A percentile compares a stretch with the other conserved stretches of the same genome.
Conservation (phyloP, 305 asterid species). For the Plantago rigida region DNA sequence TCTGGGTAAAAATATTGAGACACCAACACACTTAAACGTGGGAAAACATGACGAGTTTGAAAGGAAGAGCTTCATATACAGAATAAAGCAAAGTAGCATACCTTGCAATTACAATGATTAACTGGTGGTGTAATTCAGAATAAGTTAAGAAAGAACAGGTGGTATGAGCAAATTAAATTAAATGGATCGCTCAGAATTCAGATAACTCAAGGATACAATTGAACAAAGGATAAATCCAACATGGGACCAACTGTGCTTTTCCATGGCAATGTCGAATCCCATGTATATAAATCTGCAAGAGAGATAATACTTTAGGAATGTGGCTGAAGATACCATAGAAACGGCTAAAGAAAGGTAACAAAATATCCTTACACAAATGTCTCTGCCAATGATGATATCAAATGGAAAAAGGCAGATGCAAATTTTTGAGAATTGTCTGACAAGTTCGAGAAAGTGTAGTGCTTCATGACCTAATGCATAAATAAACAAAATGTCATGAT, state of each 20-base stretch:
- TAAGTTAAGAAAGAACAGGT: slow-evolving; percentile 48
- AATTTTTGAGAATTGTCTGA: slow-evolving; percentile 92
- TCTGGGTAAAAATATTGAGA: too few relatives aligned
- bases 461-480: slow-evolving; percentile 82
- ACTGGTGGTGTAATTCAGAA: slow-evolving; percentile 35
- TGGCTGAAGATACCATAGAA: slow-evolving; percentile 21
- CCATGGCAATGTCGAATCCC: slow-evolving; percentile 99
- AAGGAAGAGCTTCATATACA: background rate
- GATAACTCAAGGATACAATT: slow-evolving; percentile 64
- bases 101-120: slow-evolving; percentile 94
- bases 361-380: slow-evolving; percentile 71
- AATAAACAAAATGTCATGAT: slow-evolving; percentile 23
- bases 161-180: slow-evolving; percentile 19
- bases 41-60: too few relatives aligned
- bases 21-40: too few relatives aligned
- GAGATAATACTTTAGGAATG: slow-evolving; percentile 22
- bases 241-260: slow-evolving; percentile 97
- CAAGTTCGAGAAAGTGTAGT: slow-evolving; percentile 74
- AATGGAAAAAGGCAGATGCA: slow-evolving; percentile 91
- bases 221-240: slow-evolving; percentile 94
- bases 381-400: slow-evolving; percentile 93
- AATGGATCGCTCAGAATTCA: background rate
- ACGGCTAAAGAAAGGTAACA: background rate
- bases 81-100: slow-evolving; percentile 30
- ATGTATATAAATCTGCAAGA: slow-evolving; percentile 85